These are phyloP conservation scores for Chara braunii DNA, from an alignment of 139 green algal species.

Conservation along the genomic window DNA sequence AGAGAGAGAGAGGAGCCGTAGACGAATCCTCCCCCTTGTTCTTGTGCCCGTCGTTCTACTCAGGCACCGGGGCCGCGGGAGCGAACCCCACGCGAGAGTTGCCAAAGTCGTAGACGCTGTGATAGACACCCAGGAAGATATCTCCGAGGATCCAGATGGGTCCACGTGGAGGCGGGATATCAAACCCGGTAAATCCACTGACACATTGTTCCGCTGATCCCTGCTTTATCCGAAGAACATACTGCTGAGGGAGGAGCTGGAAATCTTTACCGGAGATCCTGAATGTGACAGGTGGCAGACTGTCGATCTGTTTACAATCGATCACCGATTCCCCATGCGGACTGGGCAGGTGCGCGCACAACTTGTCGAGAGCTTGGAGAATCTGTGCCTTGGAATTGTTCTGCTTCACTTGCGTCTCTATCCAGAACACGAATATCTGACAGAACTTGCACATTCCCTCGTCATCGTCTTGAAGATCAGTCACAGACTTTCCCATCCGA, in stretches of 20 bases:
- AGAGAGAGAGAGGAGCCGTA: too few relatives aligned
- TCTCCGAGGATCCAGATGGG: conserved; percentile 96
- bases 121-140: conserved; percentile 87
- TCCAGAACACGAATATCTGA: conserved; percentile 32
- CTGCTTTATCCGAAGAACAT: conserved; percentile 20
- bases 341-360: conserved; percentile 1
- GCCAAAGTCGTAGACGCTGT: conserved; percentile 91
- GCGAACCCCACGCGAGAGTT: conserved; percentile 85
- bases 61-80: conserved; percentile 39
- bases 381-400: conserved; percentile 41
- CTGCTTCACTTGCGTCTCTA: conserved; percentile 39
- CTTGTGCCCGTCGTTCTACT: conserved; percentile 1
- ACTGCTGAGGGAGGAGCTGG: conserved; percentile 51
- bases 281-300: conserved; percentile 71
- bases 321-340: conserved; percentile 52
- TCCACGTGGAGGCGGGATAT: conserved; percentile 67
- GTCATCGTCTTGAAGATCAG: too few relatives aligned
- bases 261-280: conserved; percentile 71
- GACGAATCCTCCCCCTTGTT: background rate
- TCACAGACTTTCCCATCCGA: too few relatives aligned
- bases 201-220: conserved; percentile 59
- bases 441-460: conserved; percentile 41
- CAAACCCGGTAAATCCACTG: conserved; percentile 91
- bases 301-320: conserved; percentile 65
- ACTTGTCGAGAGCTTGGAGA: conserved; percentile 23